Percentiles rank a stretch among this genome's conserved stretches.
Evolutionary conservation across 352 stramenopile species (phyloP).

Genomic region (Phytophthora palmivora): DNA sequence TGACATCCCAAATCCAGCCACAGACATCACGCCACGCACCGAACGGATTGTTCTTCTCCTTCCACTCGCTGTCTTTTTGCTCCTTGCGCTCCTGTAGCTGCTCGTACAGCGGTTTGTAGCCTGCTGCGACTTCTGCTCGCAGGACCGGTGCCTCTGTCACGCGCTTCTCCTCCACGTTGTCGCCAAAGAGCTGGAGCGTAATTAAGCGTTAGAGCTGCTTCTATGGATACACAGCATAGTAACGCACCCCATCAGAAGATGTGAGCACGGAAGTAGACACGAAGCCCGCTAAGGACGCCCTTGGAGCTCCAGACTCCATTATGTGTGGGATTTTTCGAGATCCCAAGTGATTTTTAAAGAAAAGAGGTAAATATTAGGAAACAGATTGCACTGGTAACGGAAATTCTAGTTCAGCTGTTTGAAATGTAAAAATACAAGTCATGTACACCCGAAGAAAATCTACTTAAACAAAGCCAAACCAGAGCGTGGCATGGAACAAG

Average conservation of each 20-base stretch:
- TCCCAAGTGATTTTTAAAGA: too few relatives aligned
- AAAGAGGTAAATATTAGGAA: too few relatives aligned
- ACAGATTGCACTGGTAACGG: too few relatives aligned
- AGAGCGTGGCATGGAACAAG: too few relatives aligned
- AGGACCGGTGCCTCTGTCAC: conserved; percentile 70
- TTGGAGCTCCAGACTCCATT: conserved; percentile 38
- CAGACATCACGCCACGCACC: conserved; percentile 38
- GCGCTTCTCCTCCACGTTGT: conserved; percentile 87
- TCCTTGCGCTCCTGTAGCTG: conserved; percentile 81
- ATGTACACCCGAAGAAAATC: too few relatives aligned
- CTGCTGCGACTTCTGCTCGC: conserved; percentile 43
- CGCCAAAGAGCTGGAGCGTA: conserved; percentile 76
- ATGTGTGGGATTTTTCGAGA: too few relatives aligned
- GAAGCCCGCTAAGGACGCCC: conserved; percentile 67
- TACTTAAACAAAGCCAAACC: too few relatives aligned
- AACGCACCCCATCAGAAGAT: conserved; percentile 81
- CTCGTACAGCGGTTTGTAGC: conserved; percentile 84
- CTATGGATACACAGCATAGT: neutral
- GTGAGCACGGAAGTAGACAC: conserved; percentile 86
- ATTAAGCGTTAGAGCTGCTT: neutral
- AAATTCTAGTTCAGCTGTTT: too few relatives aligned
- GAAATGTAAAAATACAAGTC: too few relatives aligned
- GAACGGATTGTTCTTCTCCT: conserved; percentile 91
- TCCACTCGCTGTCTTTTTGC: conserved; percentile 88
- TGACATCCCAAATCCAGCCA: neutral